A percentile compares a stretch with the other conserved stretches of the same genome.
Conservation (phyloP, 2,329 filamentous ascomycete genomes). For the Teratosphaeria viscida region DNA sequence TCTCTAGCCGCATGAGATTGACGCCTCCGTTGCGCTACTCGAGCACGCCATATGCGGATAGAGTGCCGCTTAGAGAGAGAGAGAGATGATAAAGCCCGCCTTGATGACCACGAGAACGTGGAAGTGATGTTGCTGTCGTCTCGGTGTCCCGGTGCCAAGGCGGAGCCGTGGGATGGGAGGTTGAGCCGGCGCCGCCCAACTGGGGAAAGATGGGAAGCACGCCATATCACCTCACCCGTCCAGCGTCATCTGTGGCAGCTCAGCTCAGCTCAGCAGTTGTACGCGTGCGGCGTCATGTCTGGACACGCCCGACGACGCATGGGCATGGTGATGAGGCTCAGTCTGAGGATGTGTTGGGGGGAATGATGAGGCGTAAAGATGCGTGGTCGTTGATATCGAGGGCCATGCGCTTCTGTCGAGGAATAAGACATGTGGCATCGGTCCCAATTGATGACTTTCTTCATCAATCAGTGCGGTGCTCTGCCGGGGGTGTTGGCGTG, state of each 20-base stretch:
- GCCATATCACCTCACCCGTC: conserved; percentile 1
- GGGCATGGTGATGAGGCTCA: not conserved
- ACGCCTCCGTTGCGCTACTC: not conserved
- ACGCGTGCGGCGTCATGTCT: too few relatives aligned
- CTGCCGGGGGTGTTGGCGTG: not conserved
- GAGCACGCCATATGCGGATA: not conserved
- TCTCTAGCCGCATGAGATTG: not conserved
- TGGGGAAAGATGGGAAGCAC: conserved; percentile 1
- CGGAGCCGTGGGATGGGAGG: not conserved
- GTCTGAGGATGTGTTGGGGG: not conserved
- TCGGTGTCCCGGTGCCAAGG: not conserved
- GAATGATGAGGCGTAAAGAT: not conserved
- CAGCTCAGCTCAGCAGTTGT: not conserved
- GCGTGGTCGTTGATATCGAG: not conserved
- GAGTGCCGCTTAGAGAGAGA: too few relatives aligned
- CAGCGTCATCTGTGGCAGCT: not conserved
- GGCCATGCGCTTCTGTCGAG: too few relatives aligned
- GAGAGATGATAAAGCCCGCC: not conserved
- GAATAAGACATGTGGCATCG: too few relatives aligned
- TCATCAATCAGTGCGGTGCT: not conserved
- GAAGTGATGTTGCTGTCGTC: not conserved
- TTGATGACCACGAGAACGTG: not conserved
- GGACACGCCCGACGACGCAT: not conserved
- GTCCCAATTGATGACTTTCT: too few relatives aligned
- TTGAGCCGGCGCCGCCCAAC: not conserved